Percentiles rank a stretch among this genome's conserved stretches.
phyloP scores from a whole-genome alignment of 2,329 filamentous ascomycete species.

The Apiospora aurea region DNA sequence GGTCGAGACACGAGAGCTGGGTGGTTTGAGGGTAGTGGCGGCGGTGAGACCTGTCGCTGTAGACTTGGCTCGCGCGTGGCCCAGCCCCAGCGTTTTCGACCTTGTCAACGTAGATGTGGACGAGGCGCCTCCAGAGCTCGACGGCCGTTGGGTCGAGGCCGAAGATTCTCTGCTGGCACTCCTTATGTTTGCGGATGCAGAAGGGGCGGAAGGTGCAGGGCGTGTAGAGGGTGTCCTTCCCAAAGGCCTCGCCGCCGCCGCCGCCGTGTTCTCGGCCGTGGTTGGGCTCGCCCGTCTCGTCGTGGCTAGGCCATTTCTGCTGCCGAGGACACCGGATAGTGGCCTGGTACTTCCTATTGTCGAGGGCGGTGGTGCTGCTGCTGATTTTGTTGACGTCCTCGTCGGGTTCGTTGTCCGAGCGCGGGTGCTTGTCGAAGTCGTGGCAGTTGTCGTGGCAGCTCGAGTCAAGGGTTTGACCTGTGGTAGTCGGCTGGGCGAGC shows the following conservation, averaged over 20 bases:
- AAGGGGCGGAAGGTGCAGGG: constrained; percentile 27
- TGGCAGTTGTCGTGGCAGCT: constrained; percentile 37
- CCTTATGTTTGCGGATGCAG: background rate
- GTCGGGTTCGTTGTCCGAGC: constrained; percentile 4
- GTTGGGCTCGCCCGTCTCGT: constrained; percentile 27
- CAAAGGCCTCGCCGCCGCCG: constrained; percentile 35
- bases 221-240: constrained; percentile 39
- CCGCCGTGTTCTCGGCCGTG: constrained; percentile 26
- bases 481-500: constrained; percentile 59
- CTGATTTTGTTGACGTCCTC: constrained; percentile 13
- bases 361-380: constrained; percentile 24
- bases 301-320: constrained; percentile 23
- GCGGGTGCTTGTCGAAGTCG: background rate
- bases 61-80: constrained; percentile 51
- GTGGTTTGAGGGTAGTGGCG: constrained; percentile 42
- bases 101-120: constrained; percentile 29
- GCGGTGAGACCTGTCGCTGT: constrained; percentile 47
- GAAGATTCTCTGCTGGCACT: constrained; percentile 26
- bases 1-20: constrained; percentile 34
- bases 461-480: constrained; percentile 50
- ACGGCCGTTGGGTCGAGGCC: constrained; percentile 32
- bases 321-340: background rate
- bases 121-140: constrained; percentile 39
- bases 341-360: constrained; percentile 27
- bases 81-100: constrained; percentile 29